A percentile compares a stretch with the other conserved stretches of the same genome.
Conservation (phyloP, 257 asterid species). For the Eustoma russellianum region DNA sequence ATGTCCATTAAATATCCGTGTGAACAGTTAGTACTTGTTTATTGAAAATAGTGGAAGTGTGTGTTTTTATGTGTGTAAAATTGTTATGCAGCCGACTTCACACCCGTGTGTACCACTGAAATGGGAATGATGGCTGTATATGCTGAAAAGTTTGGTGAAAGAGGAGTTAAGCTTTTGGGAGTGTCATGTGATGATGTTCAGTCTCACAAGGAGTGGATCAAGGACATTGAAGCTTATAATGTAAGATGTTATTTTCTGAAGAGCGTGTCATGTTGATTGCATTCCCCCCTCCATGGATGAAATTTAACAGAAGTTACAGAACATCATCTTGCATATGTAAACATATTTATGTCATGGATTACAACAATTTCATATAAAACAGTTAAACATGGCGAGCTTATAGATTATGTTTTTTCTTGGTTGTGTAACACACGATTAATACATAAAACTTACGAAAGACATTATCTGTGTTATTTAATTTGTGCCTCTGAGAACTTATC, state of each 20-base stretch:
- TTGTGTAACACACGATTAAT: background rate
- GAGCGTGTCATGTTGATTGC: too few species aligned
- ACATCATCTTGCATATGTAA: too few species aligned
- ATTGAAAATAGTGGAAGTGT: too few species aligned
- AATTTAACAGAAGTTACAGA: too few species aligned
- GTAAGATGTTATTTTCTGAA: background rate
- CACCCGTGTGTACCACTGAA: constrained; percentile 93
- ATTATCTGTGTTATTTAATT: background rate
- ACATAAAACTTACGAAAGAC: background rate
- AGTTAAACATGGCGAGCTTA: too few species aligned
- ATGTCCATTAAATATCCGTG: too few species aligned
- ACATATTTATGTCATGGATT: too few species aligned
- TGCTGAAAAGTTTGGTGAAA: constrained; percentile 46
- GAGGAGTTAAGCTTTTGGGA: constrained; percentile 76
- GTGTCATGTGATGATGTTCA: constrained; percentile 59
- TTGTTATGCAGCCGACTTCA: constrained; percentile 47
- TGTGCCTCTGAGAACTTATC: too few species aligned
- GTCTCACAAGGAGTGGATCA: constrained; percentile 73
- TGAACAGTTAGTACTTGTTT: too few species aligned
- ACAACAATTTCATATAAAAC: too few species aligned
- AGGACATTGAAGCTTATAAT: constrained; percentile 71
- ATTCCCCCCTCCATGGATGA: too few species aligned
- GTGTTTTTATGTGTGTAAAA: background rate
- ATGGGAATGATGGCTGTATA: constrained; percentile 77
- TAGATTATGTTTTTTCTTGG: too few species aligned